Evolutionary conservation across 192 early-diverging fungal species (phyloP).

Genomic region (Diversispora eburnea): DNA sequence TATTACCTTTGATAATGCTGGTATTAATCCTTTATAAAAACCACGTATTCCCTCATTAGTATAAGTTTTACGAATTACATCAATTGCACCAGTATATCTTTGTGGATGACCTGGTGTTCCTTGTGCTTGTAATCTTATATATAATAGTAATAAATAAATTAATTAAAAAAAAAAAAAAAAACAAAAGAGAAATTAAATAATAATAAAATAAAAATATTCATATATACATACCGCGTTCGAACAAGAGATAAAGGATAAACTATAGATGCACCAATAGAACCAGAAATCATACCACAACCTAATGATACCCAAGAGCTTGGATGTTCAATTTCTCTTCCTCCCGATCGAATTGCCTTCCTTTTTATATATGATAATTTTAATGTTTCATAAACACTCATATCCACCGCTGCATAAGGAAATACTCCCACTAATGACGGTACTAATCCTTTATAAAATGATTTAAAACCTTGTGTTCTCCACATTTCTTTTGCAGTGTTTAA

Average conservation of each 20-base stretch:
- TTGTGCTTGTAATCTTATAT: slow-evolving; percentile 69
- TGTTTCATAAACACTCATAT: slow-evolving; percentile 70
- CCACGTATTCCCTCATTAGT: slow-evolving; percentile 58
- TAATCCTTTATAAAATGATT: slow-evolving; percentile 63
- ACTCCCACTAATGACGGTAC: slow-evolving; percentile 64
- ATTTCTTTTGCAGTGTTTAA: slow-evolving; percentile 51
- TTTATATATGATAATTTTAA: slow-evolving; percentile 59
- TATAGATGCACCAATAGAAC: slow-evolving; percentile 60
- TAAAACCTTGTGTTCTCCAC: slow-evolving; percentile 58
- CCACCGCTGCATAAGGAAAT: slow-evolving; percentile 73
- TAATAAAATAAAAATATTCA: not conserved
- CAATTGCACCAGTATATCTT: slow-evolving; percentile 58
- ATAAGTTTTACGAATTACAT: slow-evolving; percentile 62
- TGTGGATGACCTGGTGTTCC: slow-evolving; percentile 72
- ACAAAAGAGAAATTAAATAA: not conserved
- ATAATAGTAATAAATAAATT: not conserved
- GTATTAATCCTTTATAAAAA: slow-evolving; percentile 74
- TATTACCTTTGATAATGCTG: slow-evolving; percentile 66
- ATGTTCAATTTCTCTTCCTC: slow-evolving; percentile 33
- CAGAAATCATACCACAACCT: slow-evolving; percentile 65
- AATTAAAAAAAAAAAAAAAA: not conserved
- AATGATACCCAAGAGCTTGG: slow-evolving; percentile 53
- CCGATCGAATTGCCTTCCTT: slow-evolving; percentile 35
- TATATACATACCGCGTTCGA: slow-evolving; percentile 57
- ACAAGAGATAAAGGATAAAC: slow-evolving; percentile 75